These are phyloP conservation scores for Oidiodendron maius DNA, from an alignment of 495 filamentous ascomycete genomes.

Conservation along the genomic window DNA sequence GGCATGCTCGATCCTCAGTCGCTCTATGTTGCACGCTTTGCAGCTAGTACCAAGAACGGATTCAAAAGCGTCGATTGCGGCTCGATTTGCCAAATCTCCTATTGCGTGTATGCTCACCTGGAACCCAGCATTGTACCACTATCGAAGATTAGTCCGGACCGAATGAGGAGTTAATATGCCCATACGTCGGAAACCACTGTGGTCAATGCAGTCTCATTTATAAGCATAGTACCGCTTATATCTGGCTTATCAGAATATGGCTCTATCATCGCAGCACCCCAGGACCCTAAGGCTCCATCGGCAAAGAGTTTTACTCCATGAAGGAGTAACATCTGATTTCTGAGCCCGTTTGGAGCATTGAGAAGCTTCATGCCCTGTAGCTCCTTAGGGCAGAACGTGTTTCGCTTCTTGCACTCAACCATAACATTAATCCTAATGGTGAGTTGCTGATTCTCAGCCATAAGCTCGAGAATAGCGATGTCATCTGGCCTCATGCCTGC, in stretches of 20 bases:
- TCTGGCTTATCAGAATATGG: conserved; percentile 54
- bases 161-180: too few relatives aligned
- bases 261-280: conserved; percentile 57
- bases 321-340: conserved; percentile 1
- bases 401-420: conserved; percentile 54
- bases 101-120: conserved; percentile 50
- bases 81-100: conserved; percentile 55
- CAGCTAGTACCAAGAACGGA: conserved; percentile 37
- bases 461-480: conserved; percentile 40
- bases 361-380: conserved; percentile 19
- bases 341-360: conserved; percentile 6
- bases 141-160: too few relatives aligned
- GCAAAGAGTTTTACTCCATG: conserved; percentile 18
- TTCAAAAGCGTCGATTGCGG: conserved; percentile 49
- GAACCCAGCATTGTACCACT: conserved; percentile 24
- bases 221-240: conserved; percentile 51
- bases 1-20: conserved; percentile 60
- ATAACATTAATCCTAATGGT: conserved; percentile 56
- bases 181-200: too few relatives aligned
- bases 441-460: conserved; percentile 41
- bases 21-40: conserved; percentile 36
- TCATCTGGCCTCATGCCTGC: conserved; percentile 49
- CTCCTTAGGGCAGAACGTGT: conserved; percentile 49
- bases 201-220: conserved; percentile 47
- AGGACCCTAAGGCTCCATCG: conserved; percentile 60